Evolutionary conservation across 176 grass and related monocot species (phyloP).

Genomic region (Carex littledalei): DNA sequence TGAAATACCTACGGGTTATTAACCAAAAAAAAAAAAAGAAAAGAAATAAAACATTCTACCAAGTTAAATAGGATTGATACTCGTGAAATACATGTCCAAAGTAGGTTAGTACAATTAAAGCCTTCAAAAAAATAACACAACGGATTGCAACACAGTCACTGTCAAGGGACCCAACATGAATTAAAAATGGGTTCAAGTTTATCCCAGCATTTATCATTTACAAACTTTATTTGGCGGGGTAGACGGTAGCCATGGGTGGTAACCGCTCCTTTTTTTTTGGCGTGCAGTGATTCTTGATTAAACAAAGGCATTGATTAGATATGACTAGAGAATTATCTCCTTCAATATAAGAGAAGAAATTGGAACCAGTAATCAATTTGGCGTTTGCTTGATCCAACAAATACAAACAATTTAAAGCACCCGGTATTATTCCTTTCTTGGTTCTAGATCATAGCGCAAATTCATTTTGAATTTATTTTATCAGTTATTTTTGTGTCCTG

Average conservation of each 20-base stretch:
- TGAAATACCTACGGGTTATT: no score
- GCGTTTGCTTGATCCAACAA: not conserved
- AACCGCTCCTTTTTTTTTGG: not conserved
- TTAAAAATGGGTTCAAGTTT: slow-evolving; percentile 13
- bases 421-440: not conserved
- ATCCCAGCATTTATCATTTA: slow-evolving; percentile 9
- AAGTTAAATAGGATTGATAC: slow-evolving; percentile 5
- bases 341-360: not conserved
- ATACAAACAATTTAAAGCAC: not conserved
- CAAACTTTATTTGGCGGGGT: not conserved
- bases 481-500: not conserved
- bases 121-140: not conserved
- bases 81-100: slow-evolving; percentile 6
- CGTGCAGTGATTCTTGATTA: slow-evolving; percentile 2
- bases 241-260: not conserved
- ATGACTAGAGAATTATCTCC: not conserved
- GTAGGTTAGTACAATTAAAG: not conserved
- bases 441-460: not conserved
- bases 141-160: slow-evolving; percentile 17
- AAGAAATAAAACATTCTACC: not conserved
- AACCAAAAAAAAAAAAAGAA: no score
- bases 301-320: slow-evolving; percentile 5
- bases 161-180: slow-evolving; percentile 19
- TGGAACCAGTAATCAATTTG: not conserved
- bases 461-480: not conserved